Evolutionary conservation across 257 asterid species (phyloP).

Genomic region (Fraxinus quadrangulata): DNA sequence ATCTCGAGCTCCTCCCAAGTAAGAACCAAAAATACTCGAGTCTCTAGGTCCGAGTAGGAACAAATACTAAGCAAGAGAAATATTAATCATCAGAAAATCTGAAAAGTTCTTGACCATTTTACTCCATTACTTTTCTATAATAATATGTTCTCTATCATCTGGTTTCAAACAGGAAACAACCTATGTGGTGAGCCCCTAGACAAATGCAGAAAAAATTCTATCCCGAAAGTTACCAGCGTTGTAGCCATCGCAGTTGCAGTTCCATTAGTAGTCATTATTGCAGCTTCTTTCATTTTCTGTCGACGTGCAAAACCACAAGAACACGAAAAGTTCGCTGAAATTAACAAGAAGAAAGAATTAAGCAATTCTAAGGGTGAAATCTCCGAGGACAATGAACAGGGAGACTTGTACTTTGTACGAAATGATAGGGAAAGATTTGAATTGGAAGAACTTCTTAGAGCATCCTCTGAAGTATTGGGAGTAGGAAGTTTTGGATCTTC

Average conservation of each 20-base stretch:
- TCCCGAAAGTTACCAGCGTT: conserved; percentile 18
- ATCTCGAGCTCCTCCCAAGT: neutral
- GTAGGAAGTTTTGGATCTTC: conserved; percentile 74
- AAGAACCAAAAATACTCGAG: neutral
- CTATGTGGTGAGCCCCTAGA: conserved; percentile 41
- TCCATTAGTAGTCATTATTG: conserved; percentile 7
- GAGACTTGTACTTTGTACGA: conserved; percentile 50
- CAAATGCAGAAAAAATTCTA: conserved; percentile 33
- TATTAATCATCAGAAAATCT: neutral
- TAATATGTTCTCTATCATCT: neutral
- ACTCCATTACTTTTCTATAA: neutral
- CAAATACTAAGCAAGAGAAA: neutral
- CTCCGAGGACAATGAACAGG: conserved; percentile 10
- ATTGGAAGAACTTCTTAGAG: conserved; percentile 59
- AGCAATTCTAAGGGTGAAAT: neutral
- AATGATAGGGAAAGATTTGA: conserved; percentile 48
- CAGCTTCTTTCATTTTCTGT: conserved; percentile 4
- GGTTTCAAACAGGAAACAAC: conserved; percentile 32
- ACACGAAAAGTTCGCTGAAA: conserved; percentile 14
- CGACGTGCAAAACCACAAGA: conserved; percentile 1
- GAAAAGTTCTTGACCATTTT: neutral
- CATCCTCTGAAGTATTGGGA: conserved; percentile 69
- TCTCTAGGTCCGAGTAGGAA: neutral
- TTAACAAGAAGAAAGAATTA: conserved; percentile 26
- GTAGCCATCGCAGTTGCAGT: conserved; percentile 9